These are phyloP conservation scores for Asterella californica DNA, from an alignment of 225 moss, liverwort and hornwort species.

Conservation along the genomic window DNA sequence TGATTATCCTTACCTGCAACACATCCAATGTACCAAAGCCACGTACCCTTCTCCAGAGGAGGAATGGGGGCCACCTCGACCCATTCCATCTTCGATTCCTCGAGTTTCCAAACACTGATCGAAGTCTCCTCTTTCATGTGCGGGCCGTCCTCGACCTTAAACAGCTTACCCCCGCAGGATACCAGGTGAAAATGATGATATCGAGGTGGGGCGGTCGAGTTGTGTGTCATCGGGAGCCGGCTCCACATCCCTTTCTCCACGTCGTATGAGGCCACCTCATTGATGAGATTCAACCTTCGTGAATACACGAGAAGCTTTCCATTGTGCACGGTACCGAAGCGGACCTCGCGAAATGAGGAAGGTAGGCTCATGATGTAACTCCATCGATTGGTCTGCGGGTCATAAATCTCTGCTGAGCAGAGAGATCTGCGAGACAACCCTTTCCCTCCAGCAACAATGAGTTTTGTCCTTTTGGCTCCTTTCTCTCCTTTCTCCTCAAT, in stretches of 20 bases:
- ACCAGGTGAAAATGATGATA: constrained; percentile 39
- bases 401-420: constrained; percentile 38
- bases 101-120: constrained; percentile 38
- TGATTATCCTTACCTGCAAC: constrained; percentile 34
- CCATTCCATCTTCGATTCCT: constrained; percentile 40
- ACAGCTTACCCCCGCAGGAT: constrained; percentile 34
- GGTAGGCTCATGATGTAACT: constrained; percentile 37
- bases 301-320: constrained; percentile 37
- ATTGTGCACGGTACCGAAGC: constrained; percentile 36
- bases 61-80: constrained; percentile 37
- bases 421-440: constrained; percentile 35
- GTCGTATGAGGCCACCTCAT: constrained; percentile 38
- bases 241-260: constrained; percentile 33
- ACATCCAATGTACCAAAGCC: constrained; percentile 42
- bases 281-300: constrained; percentile 33
- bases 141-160: constrained; percentile 40
- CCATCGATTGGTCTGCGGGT: constrained; percentile 35
- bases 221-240: constrained; percentile 35
- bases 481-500: constrained; percentile 25
- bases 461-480: constrained; percentile 22
- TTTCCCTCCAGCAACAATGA: constrained; percentile 36
- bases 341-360: constrained; percentile 30
- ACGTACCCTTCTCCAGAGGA: constrained; percentile 38
- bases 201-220: constrained; percentile 26
- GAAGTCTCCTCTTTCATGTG: constrained; percentile 39